phyloP scores from a whole-genome alignment of 306 rosid genomes.

The Quercus berberidifolia region DNA sequence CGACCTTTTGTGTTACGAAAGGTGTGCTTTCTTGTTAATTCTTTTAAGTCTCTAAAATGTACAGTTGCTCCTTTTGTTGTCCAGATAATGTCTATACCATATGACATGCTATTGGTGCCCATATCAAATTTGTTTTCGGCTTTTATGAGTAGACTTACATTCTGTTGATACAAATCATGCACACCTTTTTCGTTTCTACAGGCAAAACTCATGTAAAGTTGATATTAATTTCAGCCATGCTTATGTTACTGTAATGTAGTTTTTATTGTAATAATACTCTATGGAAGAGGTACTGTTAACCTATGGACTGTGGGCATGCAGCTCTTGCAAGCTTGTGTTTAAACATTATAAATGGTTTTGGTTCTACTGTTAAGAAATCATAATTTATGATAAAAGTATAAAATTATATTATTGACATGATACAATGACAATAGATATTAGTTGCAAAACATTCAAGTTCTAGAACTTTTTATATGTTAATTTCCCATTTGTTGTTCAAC shows the following conservation, averaged over 20 bases:
- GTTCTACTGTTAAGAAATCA: not conserved
- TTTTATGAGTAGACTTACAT: not conserved
- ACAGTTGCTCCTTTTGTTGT: slow-evolving; percentile 12
- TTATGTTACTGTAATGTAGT: not conserved
- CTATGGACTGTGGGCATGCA: not conserved
- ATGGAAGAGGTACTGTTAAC: not conserved
- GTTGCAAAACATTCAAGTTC: not conserved
- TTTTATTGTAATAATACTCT: not conserved
- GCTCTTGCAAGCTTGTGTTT: not conserved
- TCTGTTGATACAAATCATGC: not conserved
- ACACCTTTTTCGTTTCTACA: not conserved
- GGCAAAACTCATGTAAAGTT: not conserved
- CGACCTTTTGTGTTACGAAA: slow-evolving; percentile 93
- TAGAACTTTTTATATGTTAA: not conserved
- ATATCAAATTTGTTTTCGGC: not conserved
- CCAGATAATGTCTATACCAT: not conserved
- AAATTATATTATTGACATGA: not conserved
- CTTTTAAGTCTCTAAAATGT: not conserved
- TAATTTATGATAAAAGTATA: not conserved
- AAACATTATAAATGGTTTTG: not conserved
- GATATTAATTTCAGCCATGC: not conserved
- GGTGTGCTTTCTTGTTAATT: slow-evolving; percentile 32
- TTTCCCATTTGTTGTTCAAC: not conserved
- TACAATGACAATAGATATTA: not conserved
- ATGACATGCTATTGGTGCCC: slow-evolving; percentile 3